Evolutionary conservation across 106 monocot genomes (phyloP).

Genomic region (Cymbidium sinense): DNA sequence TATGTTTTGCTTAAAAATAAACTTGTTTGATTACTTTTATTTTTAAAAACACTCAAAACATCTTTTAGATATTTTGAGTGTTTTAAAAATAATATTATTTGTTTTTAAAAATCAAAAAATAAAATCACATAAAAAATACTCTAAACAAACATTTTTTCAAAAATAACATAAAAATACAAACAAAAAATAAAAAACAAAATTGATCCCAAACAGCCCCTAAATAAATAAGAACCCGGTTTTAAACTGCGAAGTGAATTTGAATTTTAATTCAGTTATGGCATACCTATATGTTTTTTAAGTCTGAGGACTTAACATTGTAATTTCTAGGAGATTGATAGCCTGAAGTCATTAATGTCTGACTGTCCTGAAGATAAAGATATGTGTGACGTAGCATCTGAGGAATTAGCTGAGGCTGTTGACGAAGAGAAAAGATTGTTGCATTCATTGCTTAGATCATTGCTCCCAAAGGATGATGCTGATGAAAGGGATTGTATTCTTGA

Average conservation of each 20-base stretch:
- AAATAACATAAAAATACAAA: too few relatives aligned
- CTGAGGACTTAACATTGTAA: slow-evolving; percentile 3
- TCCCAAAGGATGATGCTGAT: slow-evolving; percentile 98
- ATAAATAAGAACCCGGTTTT: neutral
- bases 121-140: too few relatives aligned
- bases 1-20: too few relatives aligned
- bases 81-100: too few relatives aligned
- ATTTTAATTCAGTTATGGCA: neutral
- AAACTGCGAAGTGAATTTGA: neutral
- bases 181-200: too few relatives aligned
- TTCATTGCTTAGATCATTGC: slow-evolving; percentile 58
- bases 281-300: neutral
- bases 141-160: too few relatives aligned
- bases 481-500: slow-evolving; percentile 91
- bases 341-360: slow-evolving; percentile 54
- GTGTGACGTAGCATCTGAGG: slow-evolving; percentile 66
- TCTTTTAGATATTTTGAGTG: too few relatives aligned
- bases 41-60: too few relatives aligned
- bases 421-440: slow-evolving; percentile 57
- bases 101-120: too few relatives aligned
- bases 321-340: slow-evolving; percentile 70
- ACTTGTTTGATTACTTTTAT: too few relatives aligned
- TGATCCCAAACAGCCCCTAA: too few relatives aligned
- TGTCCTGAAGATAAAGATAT: slow-evolving; percentile 80
- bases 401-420: slow-evolving; percentile 48